Evolutionary conservation across 2,329 filamentous ascomycete species (phyloP).

Genomic region (Sphaerostilbella broomeana): DNA sequence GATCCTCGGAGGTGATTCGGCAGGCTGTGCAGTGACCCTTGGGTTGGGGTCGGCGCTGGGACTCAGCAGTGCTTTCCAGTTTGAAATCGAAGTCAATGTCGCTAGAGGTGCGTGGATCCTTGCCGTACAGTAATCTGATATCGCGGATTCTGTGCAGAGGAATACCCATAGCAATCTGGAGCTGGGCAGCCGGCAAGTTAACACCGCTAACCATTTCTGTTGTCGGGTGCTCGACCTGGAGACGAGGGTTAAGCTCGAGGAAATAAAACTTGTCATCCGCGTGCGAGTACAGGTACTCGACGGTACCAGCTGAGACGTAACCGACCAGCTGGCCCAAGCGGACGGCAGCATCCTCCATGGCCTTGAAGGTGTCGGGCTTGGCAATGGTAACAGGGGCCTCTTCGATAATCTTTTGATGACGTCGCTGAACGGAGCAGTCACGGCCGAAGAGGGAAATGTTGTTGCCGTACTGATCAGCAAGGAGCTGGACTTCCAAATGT

Average conservation of each 20-base stretch:
- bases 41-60: slow-evolving; percentile 82
- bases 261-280: slow-evolving; percentile 99
- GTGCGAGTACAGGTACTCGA: slow-evolving; percentile 98
- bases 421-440: slow-evolving; percentile 96
- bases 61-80: slow-evolving; percentile 71
- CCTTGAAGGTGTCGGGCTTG: slow-evolving; percentile 78
- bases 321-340: slow-evolving; percentile 89
- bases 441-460: slow-evolving; percentile 98
- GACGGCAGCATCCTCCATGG: slow-evolving; percentile 95
- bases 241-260: slow-evolving; percentile 94
- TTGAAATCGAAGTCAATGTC: slow-evolving; percentile 97
- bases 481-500: slow-evolving; percentile 93
- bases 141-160: slow-evolving; percentile 92
- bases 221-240: slow-evolving; percentile 98
- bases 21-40: slow-evolving; percentile 98
- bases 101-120: slow-evolving; percentile 77
- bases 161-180: slow-evolving; percentile 98
- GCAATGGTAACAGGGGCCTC: slow-evolving; percentile 97
- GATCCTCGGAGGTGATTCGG: slow-evolving; percentile 98
- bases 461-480: slow-evolving; percentile 99
- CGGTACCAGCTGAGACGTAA: slow-evolving; percentile 97
- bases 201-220: slow-evolving; percentile 99
- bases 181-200: slow-evolving; percentile 91
- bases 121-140: slow-evolving; percentile 92
- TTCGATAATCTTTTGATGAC: slow-evolving; percentile 99